Percentiles rank a stretch among this genome's conserved stretches.
Conservation (phyloP, 2,329 filamentous ascomycete genomes). For the Fusarium torreyae region DNA sequence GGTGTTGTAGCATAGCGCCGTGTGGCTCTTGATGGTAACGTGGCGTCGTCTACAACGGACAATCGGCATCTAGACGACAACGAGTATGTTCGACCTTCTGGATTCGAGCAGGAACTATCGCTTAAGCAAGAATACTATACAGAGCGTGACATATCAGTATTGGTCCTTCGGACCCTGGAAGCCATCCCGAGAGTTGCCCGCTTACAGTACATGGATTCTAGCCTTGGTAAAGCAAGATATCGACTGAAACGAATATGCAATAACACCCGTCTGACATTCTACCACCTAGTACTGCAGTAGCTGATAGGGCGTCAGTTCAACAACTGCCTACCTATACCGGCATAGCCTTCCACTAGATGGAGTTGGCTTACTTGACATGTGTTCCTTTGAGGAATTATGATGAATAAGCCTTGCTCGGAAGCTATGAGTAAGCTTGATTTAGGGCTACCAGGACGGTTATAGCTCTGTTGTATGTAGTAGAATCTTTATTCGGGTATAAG, state of each 20-base stretch:
- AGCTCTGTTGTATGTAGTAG: no score
- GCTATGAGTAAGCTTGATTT: no score
- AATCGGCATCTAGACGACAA: background rate
- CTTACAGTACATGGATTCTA: no score
- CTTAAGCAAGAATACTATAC: background rate
- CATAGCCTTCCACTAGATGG: background rate
- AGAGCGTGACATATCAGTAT: background rate
- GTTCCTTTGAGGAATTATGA: background rate
- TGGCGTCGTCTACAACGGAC: constrained; percentile 7
- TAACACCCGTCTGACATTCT: no score
- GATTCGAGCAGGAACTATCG: background rate
- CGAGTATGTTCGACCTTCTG: background rate
- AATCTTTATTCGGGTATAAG: no score
- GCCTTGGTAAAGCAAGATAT: background rate
- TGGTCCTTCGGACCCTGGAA: constrained; percentile 3
- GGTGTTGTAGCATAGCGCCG: constrained; percentile 1
- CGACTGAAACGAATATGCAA: background rate
- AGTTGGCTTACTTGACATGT: background rate
- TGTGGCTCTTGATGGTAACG: background rate
- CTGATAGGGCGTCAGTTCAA: constrained; percentile 8
- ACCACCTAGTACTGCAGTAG: background rate
- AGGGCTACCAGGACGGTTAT: no score
- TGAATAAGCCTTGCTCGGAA: constrained; percentile 7
- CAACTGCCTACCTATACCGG: background rate
- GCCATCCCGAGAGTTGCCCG: background rate